Evolutionary conservation across 78 protist genomes (phyloP).

Genomic region (Dictyostelium intermedium): DNA sequence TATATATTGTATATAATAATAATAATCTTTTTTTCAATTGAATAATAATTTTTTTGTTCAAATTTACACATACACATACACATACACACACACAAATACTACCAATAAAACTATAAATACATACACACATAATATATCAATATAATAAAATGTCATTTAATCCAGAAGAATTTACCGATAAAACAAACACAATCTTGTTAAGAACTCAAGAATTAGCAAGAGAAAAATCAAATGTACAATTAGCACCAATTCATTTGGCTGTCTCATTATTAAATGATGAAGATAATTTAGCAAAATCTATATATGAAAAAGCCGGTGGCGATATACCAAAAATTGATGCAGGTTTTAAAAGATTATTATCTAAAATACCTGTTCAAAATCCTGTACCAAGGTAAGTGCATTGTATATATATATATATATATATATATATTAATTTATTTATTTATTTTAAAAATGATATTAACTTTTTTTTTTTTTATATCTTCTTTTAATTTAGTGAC

Average conservation of each 20-base stretch:
- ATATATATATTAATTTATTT: no score
- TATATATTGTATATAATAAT: no score
- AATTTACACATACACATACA: no score
- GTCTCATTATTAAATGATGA: constrained; percentile 58
- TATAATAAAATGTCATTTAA: constrained; percentile 25
- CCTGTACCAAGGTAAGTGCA: constrained; percentile 80
- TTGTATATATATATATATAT: no score
- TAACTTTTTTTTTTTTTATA: not conserved
- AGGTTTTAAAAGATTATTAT: constrained; percentile 43
- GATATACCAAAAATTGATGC: constrained; percentile 50
- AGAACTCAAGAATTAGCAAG: constrained; percentile 69
- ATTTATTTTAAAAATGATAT: not conserved
- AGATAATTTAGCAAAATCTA: constrained; percentile 51
- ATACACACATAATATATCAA: not conserved
- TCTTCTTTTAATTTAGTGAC: constrained; percentile 18
- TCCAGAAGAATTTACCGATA: constrained; percentile 83
- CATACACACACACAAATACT: no score
- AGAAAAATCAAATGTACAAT: constrained; percentile 34
- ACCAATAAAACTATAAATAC: no score
- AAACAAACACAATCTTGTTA: constrained; percentile 59
- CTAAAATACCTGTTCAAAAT: constrained; percentile 39
- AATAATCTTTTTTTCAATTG: no score
- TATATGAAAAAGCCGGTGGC: constrained; percentile 68
- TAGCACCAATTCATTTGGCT: constrained; percentile 80
- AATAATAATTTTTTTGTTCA: no score